A percentile compares a stretch with the other conserved stretches of the same genome.
Evolutionary conservation across 2,329 filamentous ascomycete species (phyloP).

Genomic region (Clarireedia homoeocarpa): DNA sequence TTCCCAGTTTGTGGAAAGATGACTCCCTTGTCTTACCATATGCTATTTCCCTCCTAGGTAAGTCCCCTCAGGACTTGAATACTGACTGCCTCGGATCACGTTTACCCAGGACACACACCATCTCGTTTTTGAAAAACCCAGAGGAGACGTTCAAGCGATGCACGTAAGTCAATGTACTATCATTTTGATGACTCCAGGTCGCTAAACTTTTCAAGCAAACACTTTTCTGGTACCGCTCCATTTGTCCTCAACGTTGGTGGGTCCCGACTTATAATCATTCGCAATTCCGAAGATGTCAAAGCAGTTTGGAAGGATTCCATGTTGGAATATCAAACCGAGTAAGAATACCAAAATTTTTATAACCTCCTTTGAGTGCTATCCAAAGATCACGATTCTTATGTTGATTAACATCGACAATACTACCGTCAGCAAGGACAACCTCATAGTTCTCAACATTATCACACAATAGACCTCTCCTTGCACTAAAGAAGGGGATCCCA

Average conservation of each 20-base stretch:
- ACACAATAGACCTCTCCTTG: constrained; percentile 11
- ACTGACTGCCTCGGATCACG: neutral
- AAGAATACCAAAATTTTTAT: constrained; percentile 27
- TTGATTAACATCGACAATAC: neutral
- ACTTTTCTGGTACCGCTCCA: neutral
- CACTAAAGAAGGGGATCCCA: constrained; percentile 18
- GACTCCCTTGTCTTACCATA: too few species aligned
- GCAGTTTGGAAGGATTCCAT: neutral
- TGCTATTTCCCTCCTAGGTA: too few species aligned
- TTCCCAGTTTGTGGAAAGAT: too few species aligned
- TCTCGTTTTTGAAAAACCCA: too few species aligned
- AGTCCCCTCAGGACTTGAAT: neutral
- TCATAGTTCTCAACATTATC: constrained; percentile 16
- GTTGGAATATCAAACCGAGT: constrained; percentile 22
- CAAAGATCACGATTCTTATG: neutral
- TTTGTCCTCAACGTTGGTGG: neutral
- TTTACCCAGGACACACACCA: too few species aligned
- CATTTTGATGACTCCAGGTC: too few species aligned
- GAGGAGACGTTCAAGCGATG: too few species aligned
- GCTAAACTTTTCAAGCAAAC: neutral
- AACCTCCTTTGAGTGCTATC: neutral
- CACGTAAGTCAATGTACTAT: too few species aligned
- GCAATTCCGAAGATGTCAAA: neutral
- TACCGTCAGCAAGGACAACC: neutral
- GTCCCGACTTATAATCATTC: neutral